Evolutionary conservation across 176 grass and related monocot species (phyloP), one percentile per base, ranked within the genome.

Genomic region (Luzula sylvatica): DNA sequence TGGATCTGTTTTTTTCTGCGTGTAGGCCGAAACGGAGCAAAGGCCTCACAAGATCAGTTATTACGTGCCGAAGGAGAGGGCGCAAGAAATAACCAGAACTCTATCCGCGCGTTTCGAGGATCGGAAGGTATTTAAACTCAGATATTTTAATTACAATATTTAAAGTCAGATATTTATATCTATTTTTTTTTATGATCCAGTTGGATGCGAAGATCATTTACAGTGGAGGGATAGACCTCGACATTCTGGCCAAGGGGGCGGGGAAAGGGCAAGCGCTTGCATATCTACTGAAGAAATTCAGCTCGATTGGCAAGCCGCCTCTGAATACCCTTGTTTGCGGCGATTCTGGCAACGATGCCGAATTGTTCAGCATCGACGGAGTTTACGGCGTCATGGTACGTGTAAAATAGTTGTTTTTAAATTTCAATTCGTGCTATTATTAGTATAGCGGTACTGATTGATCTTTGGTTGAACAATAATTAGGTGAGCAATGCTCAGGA

Each of bases 401-500:
- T 76, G 13, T 61, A 38, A 28, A 72, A 60, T 23, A 59, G 58
- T 5, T 8, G 3, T 4, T 32, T 32, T 32, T 32, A 4, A 4
- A 32, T 32, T 32, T 32, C 29, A 32, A 32, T 32, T 32, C 29
- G 29, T 32, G 3, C 29, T 32, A 32, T 32, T 32, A 32, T 32
- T 32, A 32, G 3, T 32, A 4, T 32, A 8, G 29, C 29, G 29
- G 3, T 8, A 42, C 44, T 52, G 6, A 11, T 52, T 51, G 3
- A 22, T 61, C 4, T n/a, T n/a, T n/a, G n/a, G n/a, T n/a, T n/a
- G n/a, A n/a, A n/a, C n/a, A n/a, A n/a, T n/a, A n/a, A n/a, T 69
- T 72, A 96, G 90, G 90, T 96, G 17, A 77, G 67, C 67, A 96
- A 89, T 79, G 84, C 90, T 65, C 90, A 96, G 54, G 90, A 96